phyloP scores from a whole-genome alignment of 495 filamentous ascomycete species.

The Talaromyces stipitatus region DNA sequence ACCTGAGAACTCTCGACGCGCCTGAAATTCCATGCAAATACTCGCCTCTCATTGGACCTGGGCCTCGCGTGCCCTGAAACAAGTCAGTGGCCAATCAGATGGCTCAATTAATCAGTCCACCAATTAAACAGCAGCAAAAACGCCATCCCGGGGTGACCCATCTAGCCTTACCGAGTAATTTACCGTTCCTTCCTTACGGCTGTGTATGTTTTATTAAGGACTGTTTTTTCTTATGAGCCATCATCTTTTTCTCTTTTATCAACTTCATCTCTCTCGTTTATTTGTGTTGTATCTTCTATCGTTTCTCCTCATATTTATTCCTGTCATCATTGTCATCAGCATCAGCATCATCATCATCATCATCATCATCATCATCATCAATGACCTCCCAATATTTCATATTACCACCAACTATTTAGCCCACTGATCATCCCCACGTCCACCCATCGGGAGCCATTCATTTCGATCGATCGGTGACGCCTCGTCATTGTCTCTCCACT shows the following conservation, averaged over 20 bases:
- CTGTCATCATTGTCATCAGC: neutral
- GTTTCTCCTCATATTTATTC: neutral
- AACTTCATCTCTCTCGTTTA: neutral
- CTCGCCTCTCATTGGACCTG: neutral
- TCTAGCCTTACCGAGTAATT: neutral
- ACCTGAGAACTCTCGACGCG: neutral
- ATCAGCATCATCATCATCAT: too few species aligned
- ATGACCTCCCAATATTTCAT: neutral
- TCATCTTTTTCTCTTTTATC: neutral
- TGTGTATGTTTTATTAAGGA: neutral
- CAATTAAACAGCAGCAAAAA: neutral
- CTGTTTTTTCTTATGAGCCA: too few species aligned
- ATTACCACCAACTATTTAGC: neutral
- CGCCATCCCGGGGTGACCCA: neutral
- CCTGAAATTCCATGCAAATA: slow-evolving; percentile 12
- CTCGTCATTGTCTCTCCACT: neutral
- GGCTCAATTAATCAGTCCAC: neutral
- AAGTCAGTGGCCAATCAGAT: neutral
- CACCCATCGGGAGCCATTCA: neutral
- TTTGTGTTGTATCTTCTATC: neutral
- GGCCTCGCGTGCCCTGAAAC: neutral
- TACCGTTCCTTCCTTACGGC: neutral
- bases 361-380: too few species aligned
- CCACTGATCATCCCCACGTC: neutral
- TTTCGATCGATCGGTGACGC: neutral